Percentiles rank a stretch among this genome's conserved stretches.
phyloP scores from a whole-genome alignment of 805 yeast genomes.

The Lipomyces anomalus region DNA sequence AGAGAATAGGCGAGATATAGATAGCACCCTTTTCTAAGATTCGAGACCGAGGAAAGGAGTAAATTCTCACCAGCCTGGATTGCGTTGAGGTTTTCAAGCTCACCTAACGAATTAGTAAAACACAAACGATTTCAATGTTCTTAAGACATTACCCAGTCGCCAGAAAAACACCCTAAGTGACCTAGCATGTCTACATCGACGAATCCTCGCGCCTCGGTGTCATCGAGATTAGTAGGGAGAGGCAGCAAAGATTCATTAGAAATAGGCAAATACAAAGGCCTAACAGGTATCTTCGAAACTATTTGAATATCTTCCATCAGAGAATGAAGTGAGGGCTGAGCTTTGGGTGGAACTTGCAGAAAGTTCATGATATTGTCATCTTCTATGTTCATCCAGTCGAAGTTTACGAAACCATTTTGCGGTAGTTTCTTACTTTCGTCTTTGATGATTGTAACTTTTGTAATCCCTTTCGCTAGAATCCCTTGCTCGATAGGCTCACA shows the following conservation, averaged over 20 bases:
- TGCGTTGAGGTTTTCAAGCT: constrained; percentile 2
- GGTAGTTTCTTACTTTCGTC: constrained; percentile 10
- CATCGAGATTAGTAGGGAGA: constrained; percentile 34
- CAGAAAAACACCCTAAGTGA: constrained; percentile 58
- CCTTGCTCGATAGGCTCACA: constrained; percentile 61
- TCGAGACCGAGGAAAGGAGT: constrained; percentile 63
- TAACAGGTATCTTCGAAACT: constrained; percentile 13
- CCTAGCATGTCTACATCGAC: constrained; percentile 48
- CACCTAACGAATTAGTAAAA: constrained; percentile 5
- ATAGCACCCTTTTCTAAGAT: constrained; percentile 37
- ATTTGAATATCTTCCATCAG: constrained; percentile 9
- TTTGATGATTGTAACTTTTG: background rate
- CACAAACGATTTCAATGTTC: background rate
- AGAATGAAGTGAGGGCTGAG: background rate
- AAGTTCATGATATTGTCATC: background rate
- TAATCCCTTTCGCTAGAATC: constrained; percentile 25
- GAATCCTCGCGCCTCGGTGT: constrained; percentile 43
- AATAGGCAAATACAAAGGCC: constrained; percentile 21
- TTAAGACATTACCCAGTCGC: constrained; percentile 48
- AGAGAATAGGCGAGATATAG: constrained; percentile 59
- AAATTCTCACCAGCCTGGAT: constrained; percentile 40
- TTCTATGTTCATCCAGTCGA: too few relatives aligned
- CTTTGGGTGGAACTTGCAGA: constrained; percentile 3
- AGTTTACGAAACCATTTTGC: too few relatives aligned
- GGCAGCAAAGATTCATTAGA: constrained; percentile 7